phyloP scores from a whole-genome alignment of 257 asterid genomes.

The Haberlea rhodopensis region DNA sequence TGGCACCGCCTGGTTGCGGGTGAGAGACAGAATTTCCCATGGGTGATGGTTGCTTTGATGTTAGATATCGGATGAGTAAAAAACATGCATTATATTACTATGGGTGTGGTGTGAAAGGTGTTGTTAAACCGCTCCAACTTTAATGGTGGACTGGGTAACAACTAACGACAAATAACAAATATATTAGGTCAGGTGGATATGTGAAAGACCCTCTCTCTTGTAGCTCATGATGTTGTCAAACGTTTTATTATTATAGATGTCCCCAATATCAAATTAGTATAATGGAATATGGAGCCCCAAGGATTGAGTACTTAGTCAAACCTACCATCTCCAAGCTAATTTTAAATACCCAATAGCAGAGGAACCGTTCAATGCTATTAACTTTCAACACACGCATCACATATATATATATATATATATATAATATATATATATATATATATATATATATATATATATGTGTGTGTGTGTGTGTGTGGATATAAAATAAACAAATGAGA shows the following conservation, averaged over 20 bases:
- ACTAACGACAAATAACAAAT: constrained; percentile 30
- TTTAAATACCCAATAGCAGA: constrained; percentile 34
- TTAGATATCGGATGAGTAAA: constrained; percentile 23
- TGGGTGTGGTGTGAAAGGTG: constrained; percentile 24
- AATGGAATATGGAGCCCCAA: background rate
- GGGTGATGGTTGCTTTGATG: constrained; percentile 4
- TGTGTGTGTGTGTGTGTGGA: too few relatives aligned
- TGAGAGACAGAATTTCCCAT: constrained; percentile 69
- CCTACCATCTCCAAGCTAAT: constrained; percentile 34
- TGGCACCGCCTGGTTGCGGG: constrained; percentile 22
- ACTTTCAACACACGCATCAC: constrained; percentile 12
- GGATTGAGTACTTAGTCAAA: constrained; percentile 34
- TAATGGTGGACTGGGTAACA: constrained; percentile 65
- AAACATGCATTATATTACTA: constrained; percentile 37
- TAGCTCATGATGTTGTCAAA: constrained; percentile 4
- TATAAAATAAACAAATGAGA: background rate
- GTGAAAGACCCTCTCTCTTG: background rate
- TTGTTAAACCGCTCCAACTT: constrained; percentile 87
- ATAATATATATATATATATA: too few relatives aligned
- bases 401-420: background rate
- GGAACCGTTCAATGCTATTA: constrained; percentile 68
- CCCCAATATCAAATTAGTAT: background rate
- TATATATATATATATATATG: too few relatives aligned
- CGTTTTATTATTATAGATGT: background rate
- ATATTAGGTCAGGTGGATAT: constrained; percentile 16